Evolutionary conservation across 331 rosid genomes (phyloP).

Genomic region (Spiraea crenata): DNA sequence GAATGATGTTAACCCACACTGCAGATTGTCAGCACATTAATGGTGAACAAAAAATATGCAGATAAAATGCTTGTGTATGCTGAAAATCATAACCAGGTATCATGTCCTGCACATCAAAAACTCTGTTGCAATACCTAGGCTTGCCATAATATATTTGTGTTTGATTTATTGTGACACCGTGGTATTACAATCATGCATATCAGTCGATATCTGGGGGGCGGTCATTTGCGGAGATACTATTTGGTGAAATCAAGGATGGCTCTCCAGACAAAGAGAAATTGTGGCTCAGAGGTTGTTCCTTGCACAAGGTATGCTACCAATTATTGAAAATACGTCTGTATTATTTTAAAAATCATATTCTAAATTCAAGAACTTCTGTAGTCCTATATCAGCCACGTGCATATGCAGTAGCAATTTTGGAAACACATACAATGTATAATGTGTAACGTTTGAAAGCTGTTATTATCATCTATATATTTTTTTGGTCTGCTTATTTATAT

Average conservation of each 20-base stretch:
- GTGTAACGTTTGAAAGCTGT: neutral
- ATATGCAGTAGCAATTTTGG: constrained; percentile 9
- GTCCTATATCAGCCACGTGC: neutral
- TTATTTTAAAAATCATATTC: neutral
- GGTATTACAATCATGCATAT: constrained; percentile 20
- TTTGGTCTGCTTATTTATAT: constrained; percentile 15
- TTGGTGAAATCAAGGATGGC: constrained; percentile 55
- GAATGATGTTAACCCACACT: constrained; percentile 20
- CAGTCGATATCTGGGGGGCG: constrained; percentile 92
- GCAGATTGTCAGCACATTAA: constrained; percentile 76
- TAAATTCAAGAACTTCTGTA: neutral
- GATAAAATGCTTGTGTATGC: constrained; percentile 80
- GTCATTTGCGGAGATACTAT: constrained; percentile 85
- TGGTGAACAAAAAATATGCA: constrained; percentile 54
- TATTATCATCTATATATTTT: neutral
- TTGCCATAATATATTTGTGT: neutral
- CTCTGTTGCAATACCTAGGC: neutral
- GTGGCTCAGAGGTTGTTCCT: constrained; percentile 77
- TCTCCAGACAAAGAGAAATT: constrained; percentile 44
- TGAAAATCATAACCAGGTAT: constrained; percentile 95
- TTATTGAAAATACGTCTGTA: constrained; percentile 1
- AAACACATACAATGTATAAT: neutral
- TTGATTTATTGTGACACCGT: neutral
- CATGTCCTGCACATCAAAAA: constrained; percentile 4
- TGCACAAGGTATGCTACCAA: constrained; percentile 68